Evolutionary conservation across 2,329 filamentous ascomycete species (phyloP).

Genomic region (Penicillium sclerotigenum): DNA sequence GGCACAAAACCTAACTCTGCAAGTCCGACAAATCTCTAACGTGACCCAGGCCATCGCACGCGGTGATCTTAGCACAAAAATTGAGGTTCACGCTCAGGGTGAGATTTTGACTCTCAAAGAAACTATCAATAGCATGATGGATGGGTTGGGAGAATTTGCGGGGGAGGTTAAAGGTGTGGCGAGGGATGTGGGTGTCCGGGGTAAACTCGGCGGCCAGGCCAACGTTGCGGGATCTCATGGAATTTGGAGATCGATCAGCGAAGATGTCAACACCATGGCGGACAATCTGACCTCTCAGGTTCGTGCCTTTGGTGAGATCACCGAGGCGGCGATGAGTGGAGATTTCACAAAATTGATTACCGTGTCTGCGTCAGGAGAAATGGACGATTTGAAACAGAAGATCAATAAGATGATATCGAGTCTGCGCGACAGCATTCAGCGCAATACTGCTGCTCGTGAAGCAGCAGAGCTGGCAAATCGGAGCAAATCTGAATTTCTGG

Average conservation of each 20-base stretch:
- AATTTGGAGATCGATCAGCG: constrained; percentile 94
- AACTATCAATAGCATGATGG: constrained; percentile 97
- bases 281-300: constrained; percentile 86
- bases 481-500: constrained; percentile 93
- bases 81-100: constrained; percentile 86
- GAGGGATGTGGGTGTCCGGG: constrained; percentile 90
- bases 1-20: constrained; percentile 57
- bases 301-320: constrained; percentile 92
- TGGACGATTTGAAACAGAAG: constrained; percentile 96
- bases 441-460: constrained; percentile 88
- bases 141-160: constrained; percentile 86
- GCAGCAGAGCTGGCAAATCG: constrained; percentile 92
- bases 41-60: constrained; percentile 91
- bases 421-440: constrained; percentile 85
- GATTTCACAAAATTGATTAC: constrained; percentile 94
- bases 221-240: constrained; percentile 86
- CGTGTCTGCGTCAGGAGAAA: constrained; percentile 90
- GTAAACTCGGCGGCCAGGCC: constrained; percentile 95
- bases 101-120: constrained; percentile 89
- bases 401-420: constrained; percentile 99
- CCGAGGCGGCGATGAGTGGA: constrained; percentile 86
- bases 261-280: constrained; percentile 88
- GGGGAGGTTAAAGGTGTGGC: constrained; percentile 90
- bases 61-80: constrained; percentile 90
- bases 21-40: constrained; percentile 82